Evolutionary conservation across 805 yeast genomes (phyloP).

Genomic region (Babjeviella inositovora): DNA sequence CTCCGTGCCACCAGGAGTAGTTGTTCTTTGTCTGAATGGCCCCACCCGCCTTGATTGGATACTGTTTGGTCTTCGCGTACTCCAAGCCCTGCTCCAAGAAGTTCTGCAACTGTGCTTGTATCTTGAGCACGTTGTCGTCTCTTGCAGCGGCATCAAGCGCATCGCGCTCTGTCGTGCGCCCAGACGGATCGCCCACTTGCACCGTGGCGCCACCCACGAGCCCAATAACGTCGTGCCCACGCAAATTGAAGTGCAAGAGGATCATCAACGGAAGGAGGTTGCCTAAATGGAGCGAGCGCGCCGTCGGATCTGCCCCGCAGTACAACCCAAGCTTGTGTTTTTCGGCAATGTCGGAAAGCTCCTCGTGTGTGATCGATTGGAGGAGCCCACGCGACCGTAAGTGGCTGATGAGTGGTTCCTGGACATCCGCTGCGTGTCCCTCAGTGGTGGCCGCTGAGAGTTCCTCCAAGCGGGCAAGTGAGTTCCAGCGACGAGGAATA

Average conservation of each 20-base stretch:
- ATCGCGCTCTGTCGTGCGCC: constrained; percentile 62
- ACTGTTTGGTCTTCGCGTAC: constrained; percentile 41
- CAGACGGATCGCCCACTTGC: constrained; percentile 92
- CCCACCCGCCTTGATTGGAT: constrained; percentile 17
- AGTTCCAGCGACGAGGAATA: too few relatives aligned
- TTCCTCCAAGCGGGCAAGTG: too few relatives aligned
- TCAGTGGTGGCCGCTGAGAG: too few relatives aligned
- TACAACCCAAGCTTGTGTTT: constrained; percentile 39
- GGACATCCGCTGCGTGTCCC: too few relatives aligned
- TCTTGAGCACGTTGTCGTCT: constrained; percentile 35
- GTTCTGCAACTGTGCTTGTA: constrained; percentile 40
- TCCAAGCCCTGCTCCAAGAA: constrained; percentile 48
- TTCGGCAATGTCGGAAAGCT: constrained; percentile 7
- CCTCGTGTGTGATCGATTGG: constrained; percentile 19
- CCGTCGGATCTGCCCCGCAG: constrained; percentile 96
- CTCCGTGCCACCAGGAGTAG: constrained; percentile 71
- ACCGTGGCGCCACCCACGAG: constrained; percentile 95
- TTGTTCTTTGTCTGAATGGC: constrained; percentile 38
- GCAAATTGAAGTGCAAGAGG: constrained; percentile 62
- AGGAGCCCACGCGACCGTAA: constrained; percentile 29
- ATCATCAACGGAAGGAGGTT: constrained; percentile 80
- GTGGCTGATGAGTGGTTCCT: constrained; percentile 20
- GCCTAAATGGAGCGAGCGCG: constrained; percentile 78
- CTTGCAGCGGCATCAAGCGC: constrained; percentile 36
- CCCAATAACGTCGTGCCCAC: constrained; percentile 78